Evolutionary conservation across 176 grass and related monocot genomes (phyloP), one percentile per base, ranked within the genome.

Genomic region (Avena sativa): DNA sequence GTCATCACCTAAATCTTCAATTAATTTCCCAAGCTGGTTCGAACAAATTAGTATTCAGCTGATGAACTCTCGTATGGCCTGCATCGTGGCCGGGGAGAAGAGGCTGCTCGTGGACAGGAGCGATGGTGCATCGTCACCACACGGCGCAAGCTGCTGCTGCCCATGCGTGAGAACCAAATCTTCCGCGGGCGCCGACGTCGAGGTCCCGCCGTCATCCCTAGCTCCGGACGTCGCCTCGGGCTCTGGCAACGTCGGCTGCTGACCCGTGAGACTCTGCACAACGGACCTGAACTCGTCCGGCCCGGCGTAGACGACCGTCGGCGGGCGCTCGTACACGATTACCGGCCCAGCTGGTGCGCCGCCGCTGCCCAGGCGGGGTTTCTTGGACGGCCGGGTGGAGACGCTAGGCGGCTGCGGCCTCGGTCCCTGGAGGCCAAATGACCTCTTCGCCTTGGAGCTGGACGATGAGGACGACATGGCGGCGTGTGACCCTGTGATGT

Each of bases 231-330:
- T 53, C 28, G 19, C 17, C 6, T 15, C 16, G 9, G 17, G 7
- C 30, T 1, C 8, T 49, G 6, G 17, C 30, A 8, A 2, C 30
- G 56, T 0, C 36, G 9, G 10, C 32, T 66, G 82, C 16, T 56
- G 81, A 47, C 89, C 87, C 7, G 92, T 94, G 53, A 94, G 87
- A 38, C 86, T 68, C 90, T 94, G 92, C 84, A 94, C 92, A 59
- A 94, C 82, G 52, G 68, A 83, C 84, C 71, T 92, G 87, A 94
- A 94, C 59, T 94, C 87, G 12, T 94, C 55, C 23, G 81, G 87
- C 7, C 20, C 56, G 0, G 40, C 89, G 88, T 92, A 81, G 71
- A 94, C 61, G 46, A 91, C 84, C 90, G 30, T 87, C 34, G 92
- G 92, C 55, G 89, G 71, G 82, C 32, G 38, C 69, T 91, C 84